Evolutionary conservation across 257 asterid species (phyloP), one percentile per base, ranked within the genome.

Genomic region (Datura wrightii): DNA sequence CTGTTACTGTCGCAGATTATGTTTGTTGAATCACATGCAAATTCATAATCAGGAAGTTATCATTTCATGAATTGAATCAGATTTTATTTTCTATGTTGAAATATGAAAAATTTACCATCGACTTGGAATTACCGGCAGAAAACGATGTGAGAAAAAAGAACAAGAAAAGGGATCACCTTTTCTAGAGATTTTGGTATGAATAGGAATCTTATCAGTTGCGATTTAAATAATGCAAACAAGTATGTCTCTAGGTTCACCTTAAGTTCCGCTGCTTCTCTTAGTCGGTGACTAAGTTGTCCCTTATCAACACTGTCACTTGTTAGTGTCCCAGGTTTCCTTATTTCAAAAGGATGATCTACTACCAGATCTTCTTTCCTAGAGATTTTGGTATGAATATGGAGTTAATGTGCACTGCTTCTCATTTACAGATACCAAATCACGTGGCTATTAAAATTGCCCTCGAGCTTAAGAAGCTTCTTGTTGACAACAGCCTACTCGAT

Each of bases 371-470:
- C 48, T 79, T 55, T 79, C 13, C 69, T 50, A 65, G 18, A 65
- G 37, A 37, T 82, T 66, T 55, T 82, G 65, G 15, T 58, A 18
- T 10, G 6, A 70, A 59, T 50, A 59, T 82, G 48, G 19, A 58
- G 83, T 52, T 84, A 13, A 79, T 71, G 72, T 62, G 46, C 16
- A 54, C 16, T 79, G 24, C 65, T 42, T 85, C 82, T 79, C 82
- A 10, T n/a, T 87, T 94, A 85, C 95, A 97, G 99, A 97, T 97
- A 86, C 99, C 99, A 8, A 97, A 94, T 92, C 98, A 97, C 9
- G 99, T 97, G 90, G 99, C 99, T 37, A 90, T 97, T 83, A 97
- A 97, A 90, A 93, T 97, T 86, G 97, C 99, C 36, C 97, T 97
- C 79, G 99, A 97, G 80, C 97, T 97, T 9, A 97, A 97, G 82